Percentiles rank a stretch among this genome's conserved stretches.
Conservation (phyloP, 2,329 filamentous ascomycete species). For the Sporothrix humicola region DNA sequence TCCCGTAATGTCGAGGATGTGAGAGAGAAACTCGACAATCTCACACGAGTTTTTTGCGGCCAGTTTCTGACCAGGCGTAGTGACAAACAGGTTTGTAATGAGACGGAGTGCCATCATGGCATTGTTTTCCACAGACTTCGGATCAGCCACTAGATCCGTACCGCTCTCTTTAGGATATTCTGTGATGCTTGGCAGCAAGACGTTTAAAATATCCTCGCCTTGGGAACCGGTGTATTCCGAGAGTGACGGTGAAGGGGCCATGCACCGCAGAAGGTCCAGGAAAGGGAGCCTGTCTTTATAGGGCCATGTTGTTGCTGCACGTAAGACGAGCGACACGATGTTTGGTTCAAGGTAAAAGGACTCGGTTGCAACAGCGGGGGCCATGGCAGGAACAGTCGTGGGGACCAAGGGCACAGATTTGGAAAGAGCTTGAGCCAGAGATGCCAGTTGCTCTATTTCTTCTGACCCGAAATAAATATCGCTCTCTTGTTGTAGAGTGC, state of each 20-base stretch:
- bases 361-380: constrained; percentile 43
- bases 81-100: constrained; percentile 83
- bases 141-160: constrained; percentile 55
- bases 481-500: constrained; percentile 47
- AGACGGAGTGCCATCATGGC: constrained; percentile 84
- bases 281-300: constrained; percentile 79
- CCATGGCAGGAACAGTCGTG: constrained; percentile 46
- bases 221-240: constrained; percentile 63
- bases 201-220: constrained; percentile 65
- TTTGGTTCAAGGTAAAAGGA: constrained; percentile 46
- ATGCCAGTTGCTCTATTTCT: constrained; percentile 64
- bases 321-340: constrained; percentile 67
- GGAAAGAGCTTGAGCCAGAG: constrained; percentile 69
- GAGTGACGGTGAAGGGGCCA: constrained; percentile 71
- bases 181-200: constrained; percentile 47
- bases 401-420: constrained; percentile 31
- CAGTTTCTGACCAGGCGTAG: constrained; percentile 70
- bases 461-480: constrained; percentile 68
- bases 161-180: constrained; percentile 42
- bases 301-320: constrained; percentile 79
- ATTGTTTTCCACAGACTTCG: constrained; percentile 73
- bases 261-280: constrained; percentile 84
- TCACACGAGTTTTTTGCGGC: constrained; percentile 64
- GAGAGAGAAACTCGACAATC: constrained; percentile 67
- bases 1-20: constrained; percentile 63